phyloP scores from a whole-genome alignment of 495 filamentous ascomycete genomes.

The Talaromyces proteolyticus region DNA sequence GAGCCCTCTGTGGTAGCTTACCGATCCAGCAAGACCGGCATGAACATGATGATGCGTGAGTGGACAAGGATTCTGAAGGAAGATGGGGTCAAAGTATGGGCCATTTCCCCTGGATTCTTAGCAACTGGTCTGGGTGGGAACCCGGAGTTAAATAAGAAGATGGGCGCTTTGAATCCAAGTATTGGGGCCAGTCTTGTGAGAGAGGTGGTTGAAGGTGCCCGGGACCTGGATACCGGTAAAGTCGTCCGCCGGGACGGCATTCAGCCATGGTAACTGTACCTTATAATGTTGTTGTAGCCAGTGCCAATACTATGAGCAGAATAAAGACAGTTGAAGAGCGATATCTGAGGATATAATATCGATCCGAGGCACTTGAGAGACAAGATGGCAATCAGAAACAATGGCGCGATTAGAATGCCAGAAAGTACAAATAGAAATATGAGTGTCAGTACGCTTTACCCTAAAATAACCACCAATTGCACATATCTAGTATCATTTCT shows the following conservation, averaged over 20 bases:
- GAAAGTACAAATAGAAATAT: too few relatives aligned
- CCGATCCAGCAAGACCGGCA: slow-evolving; percentile 48
- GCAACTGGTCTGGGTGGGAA: slow-evolving; percentile 44
- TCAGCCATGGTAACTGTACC: slow-evolving; percentile 34
- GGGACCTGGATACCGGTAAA: slow-evolving; percentile 43
- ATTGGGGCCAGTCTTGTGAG: slow-evolving; percentile 37
- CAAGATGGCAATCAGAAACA: too few relatives aligned
- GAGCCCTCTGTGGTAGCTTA: slow-evolving; percentile 26
- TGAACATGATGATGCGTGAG: slow-evolving; percentile 63
- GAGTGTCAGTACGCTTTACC: too few relatives aligned
- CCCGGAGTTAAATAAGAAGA: slow-evolving; percentile 21
- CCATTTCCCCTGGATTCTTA: slow-evolving; percentile 48
- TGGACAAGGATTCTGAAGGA: slow-evolving; percentile 46
- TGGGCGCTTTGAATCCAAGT: slow-evolving; percentile 35
- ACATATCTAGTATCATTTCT: too few relatives aligned
- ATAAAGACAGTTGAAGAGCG: too few relatives aligned
- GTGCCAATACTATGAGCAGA: too few relatives aligned
- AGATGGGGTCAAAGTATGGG: slow-evolving; percentile 57
- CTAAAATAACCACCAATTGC: too few relatives aligned
- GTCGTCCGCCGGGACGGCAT: slow-evolving; percentile 25
- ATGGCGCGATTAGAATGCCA: too few relatives aligned
- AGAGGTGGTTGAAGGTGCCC: slow-evolving; percentile 38
- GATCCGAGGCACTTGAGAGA: too few relatives aligned
- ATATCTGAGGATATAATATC: too few relatives aligned
- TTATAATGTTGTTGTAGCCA: too few relatives aligned